These are phyloP conservation scores for Penicillium dipodomyicola DNA, from an alignment of 495 filamentous ascomycete species.

Conservation along the genomic window DNA sequence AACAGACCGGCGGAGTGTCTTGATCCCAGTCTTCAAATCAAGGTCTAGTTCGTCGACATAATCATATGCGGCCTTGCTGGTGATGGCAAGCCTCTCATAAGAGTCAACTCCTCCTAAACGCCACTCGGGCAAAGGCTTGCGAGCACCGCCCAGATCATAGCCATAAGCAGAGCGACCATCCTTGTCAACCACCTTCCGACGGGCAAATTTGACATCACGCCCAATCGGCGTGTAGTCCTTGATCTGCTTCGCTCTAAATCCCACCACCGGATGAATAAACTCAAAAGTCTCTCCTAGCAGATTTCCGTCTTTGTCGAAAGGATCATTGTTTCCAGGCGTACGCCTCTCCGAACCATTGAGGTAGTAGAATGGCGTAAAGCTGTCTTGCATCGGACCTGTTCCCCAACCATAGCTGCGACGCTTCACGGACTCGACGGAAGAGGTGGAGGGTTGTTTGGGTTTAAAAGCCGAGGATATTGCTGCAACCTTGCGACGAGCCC, in stretches of 20 bases:
- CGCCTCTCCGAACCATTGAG: constrained; percentile 20
- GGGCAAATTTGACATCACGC: constrained; percentile 2
- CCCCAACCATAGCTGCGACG: constrained; percentile 22
- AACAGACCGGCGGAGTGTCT: constrained; percentile 14
- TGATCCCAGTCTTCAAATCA: constrained; percentile 14
- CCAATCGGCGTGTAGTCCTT: constrained; percentile 18
- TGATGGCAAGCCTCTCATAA: constrained; percentile 23
- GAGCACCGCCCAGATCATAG: constrained; percentile 15
- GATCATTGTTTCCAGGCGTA: constrained; percentile 16
- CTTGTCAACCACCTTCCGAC: constrained; percentile 10
- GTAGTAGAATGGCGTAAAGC: constrained; percentile 23
- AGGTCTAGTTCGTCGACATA: constrained; percentile 25
- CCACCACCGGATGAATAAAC: constrained; percentile 22
- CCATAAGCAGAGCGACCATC: constrained; percentile 12
- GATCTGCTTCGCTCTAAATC: constrained; percentile 15
- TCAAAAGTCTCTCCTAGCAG: constrained; percentile 15
- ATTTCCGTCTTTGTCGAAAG: constrained; percentile 7
- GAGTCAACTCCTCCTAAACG: constrained; percentile 21
- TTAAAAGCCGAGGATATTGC: constrained; percentile 3
- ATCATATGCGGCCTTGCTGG: constrained; percentile 17
- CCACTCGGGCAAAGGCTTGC: constrained; percentile 20
- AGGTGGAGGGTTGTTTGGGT: constrained; percentile 6
- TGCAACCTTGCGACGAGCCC: constrained; percentile 5
- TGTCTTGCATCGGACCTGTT: constrained; percentile 16
- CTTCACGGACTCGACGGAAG: neutral